Evolutionary conservation across 2,329 filamentous ascomycete species (phyloP).

Genomic region (Colletotrichum godetiae): DNA sequence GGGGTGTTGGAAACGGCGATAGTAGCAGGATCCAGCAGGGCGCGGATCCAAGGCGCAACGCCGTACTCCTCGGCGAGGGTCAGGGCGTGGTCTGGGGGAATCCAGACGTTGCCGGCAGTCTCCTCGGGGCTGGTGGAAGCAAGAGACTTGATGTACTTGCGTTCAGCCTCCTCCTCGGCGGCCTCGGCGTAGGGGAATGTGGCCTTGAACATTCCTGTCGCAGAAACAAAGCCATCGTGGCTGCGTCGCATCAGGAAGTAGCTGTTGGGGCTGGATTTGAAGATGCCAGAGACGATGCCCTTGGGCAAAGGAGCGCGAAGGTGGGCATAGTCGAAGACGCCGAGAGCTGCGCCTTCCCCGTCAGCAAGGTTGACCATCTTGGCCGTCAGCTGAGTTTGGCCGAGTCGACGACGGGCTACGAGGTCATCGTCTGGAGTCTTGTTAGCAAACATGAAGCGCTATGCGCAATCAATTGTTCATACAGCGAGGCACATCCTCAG

Average conservation of each 20-base stretch:
- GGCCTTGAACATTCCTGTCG: slow-evolving; percentile 93
- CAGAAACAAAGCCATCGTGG: slow-evolving; percentile 85
- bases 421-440: slow-evolving; percentile 74
- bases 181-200: slow-evolving; percentile 83
- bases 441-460: slow-evolving; percentile 18
- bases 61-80: slow-evolving; percentile 87
- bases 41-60: slow-evolving; percentile 87
- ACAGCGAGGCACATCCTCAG: slow-evolving; percentile 73
- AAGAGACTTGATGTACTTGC: slow-evolving; percentile 86
- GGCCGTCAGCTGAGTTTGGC: slow-evolving; percentile 89
- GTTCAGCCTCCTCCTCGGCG: slow-evolving; percentile 79
- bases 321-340: slow-evolving; percentile 95
- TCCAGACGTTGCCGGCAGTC: slow-evolving; percentile 97
- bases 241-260: slow-evolving; percentile 98
- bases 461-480: slow-evolving; percentile 44
- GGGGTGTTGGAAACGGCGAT: slow-evolving; percentile 70
- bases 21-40: slow-evolving; percentile 88
- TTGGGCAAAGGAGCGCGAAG: slow-evolving; percentile 92
- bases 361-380: slow-evolving; percentile 83
- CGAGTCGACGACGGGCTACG: slow-evolving; percentile 85
- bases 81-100: slow-evolving; percentile 84
- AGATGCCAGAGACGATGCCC: slow-evolving; percentile 92
- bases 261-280: slow-evolving; percentile 87
- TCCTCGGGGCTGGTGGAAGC: slow-evolving; percentile 87
- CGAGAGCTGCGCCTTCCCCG: slow-evolving; percentile 78